A percentile compares a stretch with the other conserved stretches of the same genome.
phyloP scores from a whole-genome alignment of 768 basidiomycete species.

The Lactifluus hygrophoroides region DNA sequence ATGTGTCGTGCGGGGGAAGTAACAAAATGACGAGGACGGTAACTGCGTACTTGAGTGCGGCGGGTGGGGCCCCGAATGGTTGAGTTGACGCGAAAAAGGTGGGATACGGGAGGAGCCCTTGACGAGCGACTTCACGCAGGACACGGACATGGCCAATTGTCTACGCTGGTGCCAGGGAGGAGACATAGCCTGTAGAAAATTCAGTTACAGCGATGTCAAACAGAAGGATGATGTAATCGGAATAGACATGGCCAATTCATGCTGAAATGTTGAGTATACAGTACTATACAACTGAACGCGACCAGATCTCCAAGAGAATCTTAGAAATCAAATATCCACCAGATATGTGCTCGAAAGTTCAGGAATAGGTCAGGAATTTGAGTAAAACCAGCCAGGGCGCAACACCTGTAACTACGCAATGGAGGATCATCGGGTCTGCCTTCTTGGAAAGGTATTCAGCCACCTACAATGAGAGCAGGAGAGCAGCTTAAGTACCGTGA shows the following conservation, averaged over 20 bases:
- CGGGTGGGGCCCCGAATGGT: conserved; percentile 42
- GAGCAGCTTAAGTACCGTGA: no score
- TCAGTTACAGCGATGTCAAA: conserved; percentile 22
- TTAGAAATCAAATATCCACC: conserved; percentile 28
- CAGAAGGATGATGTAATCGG: conserved; percentile 33
- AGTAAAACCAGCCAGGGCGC: conserved; percentile 25
- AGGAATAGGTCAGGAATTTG: conserved; percentile 24
- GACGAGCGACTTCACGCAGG: conserved; percentile 43
- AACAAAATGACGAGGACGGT: conserved; percentile 36
- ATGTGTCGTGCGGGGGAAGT: conserved; percentile 30
- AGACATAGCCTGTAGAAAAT: neutral
- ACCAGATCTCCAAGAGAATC: conserved; percentile 16
- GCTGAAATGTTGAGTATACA: conserved; percentile 26
- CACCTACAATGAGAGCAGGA: no score
- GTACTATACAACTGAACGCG: conserved; percentile 18
- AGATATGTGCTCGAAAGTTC: conserved; percentile 40
- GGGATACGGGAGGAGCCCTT: conserved; percentile 44
- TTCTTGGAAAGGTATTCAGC: neutral
- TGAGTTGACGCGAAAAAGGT: conserved; percentile 39
- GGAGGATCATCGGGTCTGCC: neutral
- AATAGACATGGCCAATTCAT: no score
- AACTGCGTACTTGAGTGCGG: conserved; percentile 31
- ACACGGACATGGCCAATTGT: conserved; percentile 38
- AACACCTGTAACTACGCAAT: conserved; percentile 23
- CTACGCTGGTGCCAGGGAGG: conserved; percentile 1